phyloP scores from a whole-genome alignment of 1,284 basidiomycete species.

The Mycosarcoma maydis region DNA sequence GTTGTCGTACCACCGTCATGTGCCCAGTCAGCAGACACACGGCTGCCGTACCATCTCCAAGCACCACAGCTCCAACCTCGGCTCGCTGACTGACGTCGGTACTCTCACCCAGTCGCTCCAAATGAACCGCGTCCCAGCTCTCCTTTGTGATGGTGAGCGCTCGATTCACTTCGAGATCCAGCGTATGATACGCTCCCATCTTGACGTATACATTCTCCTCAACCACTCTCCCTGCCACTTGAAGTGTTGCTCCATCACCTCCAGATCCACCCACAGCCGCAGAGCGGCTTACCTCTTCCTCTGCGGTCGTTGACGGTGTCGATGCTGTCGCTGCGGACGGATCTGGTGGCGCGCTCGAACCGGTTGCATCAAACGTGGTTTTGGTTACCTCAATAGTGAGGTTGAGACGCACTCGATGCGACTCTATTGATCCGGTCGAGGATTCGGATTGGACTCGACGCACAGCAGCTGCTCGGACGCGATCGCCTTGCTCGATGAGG shows the following conservation, averaged over 20 bases:
- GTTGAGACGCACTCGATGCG: slow-evolving; percentile 83
- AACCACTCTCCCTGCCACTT: slow-evolving; percentile 88
- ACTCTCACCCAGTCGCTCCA: slow-evolving; percentile 83
- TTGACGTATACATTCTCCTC: slow-evolving; percentile 91
- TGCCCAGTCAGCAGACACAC: slow-evolving; percentile 95
- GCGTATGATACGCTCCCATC: slow-evolving; percentile 92
- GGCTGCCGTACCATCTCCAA: slow-evolving; percentile 88
- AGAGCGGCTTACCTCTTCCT: slow-evolving; percentile 43
- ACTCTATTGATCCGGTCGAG: slow-evolving; percentile 90
- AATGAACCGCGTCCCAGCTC: slow-evolving; percentile 88
- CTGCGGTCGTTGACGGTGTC: slow-evolving; percentile 19
- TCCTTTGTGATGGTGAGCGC: slow-evolving; percentile 90
- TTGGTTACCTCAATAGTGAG: slow-evolving; percentile 83
- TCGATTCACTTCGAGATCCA: slow-evolving; percentile 92
- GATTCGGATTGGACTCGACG: slow-evolving; percentile 79
- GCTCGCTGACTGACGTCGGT: slow-evolving; percentile 91
- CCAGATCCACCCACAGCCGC: slow-evolving; percentile 40
- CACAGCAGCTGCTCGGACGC: slow-evolving; percentile 86
- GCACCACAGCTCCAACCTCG: slow-evolving; percentile 94
- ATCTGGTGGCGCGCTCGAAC: slow-evolving; percentile 54
- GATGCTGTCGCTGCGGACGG: slow-evolving; percentile 37
- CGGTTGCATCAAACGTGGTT: slow-evolving; percentile 68
- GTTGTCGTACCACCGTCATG: slow-evolving; percentile 92
- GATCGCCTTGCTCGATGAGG: slow-evolving; percentile 82
- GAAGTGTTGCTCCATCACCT: slow-evolving; percentile 72